Base-by-base conservation (phyloP, 75 land plant species). In the Pseudotsuga menziesii region DNA sequence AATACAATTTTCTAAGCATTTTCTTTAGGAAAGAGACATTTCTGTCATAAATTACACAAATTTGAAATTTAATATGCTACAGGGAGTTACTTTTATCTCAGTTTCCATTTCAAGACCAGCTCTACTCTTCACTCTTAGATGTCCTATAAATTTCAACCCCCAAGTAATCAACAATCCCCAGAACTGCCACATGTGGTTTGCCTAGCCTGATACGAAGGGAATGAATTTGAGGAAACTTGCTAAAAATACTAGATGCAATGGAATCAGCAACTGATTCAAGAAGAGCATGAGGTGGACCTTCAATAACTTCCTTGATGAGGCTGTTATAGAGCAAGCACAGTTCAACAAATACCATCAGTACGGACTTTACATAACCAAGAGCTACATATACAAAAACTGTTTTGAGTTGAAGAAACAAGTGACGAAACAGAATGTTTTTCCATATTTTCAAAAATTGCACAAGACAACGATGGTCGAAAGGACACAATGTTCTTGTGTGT, bases 141-240 rank as follows among this genome's bases (percentile, higher is more conserved):
- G 72, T 82, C 70, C 76, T 56, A 23, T 60, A 79, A 61, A 95
- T 95, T 80, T 95, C 96, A 22, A 95, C 86, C 0, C 97, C 99
- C 56, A 96, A 77, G 77, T 90, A 90, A 71, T 96, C 97, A 32
- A 91, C 62, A 27, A 83, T 56, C 9, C 92, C 94, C 44, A 55
- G 78, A 56, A 91, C 94, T 19, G 97, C 94, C 35, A 96, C 99
- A 79, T 93, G 92, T 56, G 99, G 99, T 79, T 96, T 96, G 13
- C 87, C 87, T 15, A 96, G 87, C 76, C 85, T 90, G 73, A 96
- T 92, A 2, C 94, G 84, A 60, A 96, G 84, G 64, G 85, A 91
- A 75, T 88, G 80, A 25, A 93, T 86, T 77, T 67, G 78, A 8
- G 89, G 75, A 76, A 77, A 85, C 52, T 77, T 79, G 16, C 62